Percentiles rank a stretch among this genome's conserved stretches.
Evolutionary conservation across 78 protist species (phyloP).

Genomic region (Pelomyxa schiedti): DNA sequence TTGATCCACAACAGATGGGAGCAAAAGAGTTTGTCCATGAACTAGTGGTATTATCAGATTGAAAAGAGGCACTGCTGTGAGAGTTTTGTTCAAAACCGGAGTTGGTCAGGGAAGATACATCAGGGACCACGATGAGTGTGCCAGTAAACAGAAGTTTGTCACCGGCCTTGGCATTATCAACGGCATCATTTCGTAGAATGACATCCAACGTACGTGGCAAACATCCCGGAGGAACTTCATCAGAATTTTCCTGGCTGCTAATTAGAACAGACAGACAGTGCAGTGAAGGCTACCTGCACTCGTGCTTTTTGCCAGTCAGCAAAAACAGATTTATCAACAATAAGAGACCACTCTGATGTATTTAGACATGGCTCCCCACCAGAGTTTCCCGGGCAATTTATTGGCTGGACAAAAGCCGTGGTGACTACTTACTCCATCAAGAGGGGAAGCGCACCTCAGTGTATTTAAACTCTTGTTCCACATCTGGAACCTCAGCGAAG

Average conservation of each 20-base stretch:
- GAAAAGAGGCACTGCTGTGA: not conserved
- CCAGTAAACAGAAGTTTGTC: conserved; percentile 86
- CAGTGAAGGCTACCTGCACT: conserved; percentile 45
- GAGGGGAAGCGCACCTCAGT: conserved; percentile 64
- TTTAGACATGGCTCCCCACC: no score
- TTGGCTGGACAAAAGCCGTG: not conserved
- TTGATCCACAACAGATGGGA: not conserved
- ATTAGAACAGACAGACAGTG: not conserved
- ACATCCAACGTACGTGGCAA: conserved; percentile 90
- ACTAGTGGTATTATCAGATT: not conserved
- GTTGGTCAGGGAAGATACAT: conserved; percentile 48
- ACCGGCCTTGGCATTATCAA: conserved; percentile 94
- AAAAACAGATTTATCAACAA: conserved; percentile 54
- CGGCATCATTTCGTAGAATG: conserved; percentile 77
- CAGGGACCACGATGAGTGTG: conserved; percentile 92
- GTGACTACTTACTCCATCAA: not conserved
- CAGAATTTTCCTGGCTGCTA: conserved; percentile 24
- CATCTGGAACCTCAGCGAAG: conserved; percentile 5
- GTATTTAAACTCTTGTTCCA: conserved; percentile 92
- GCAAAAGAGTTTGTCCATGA: not conserved
- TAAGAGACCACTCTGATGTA: conserved; percentile 48
- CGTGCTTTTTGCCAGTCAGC: conserved; percentile 91
- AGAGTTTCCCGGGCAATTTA: no score
- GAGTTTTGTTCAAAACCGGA: conserved; percentile 11
- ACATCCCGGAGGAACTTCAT: conserved; percentile 76